phyloP scores from a whole-genome alignment of 1,284 basidiomycete genomes.

The Ganoderma meredithae region DNA sequence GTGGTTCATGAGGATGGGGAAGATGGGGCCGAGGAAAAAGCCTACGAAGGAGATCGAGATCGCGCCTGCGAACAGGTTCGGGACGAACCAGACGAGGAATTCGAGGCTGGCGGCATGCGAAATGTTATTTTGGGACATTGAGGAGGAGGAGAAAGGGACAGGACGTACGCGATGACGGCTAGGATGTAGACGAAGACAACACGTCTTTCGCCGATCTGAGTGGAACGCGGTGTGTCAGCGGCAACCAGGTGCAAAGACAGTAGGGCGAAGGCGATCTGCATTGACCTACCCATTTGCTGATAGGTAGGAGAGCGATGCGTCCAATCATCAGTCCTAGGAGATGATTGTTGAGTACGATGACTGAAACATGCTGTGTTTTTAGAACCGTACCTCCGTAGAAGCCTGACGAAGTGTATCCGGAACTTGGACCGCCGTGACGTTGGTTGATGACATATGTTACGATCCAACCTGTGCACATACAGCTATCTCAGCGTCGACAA shows the following conservation, averaged over 20 bases:
- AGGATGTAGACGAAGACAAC: conserved; percentile 48
- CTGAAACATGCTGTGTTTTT: too few relatives aligned
- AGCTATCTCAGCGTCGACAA: neutral
- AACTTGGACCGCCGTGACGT: conserved; percentile 51
- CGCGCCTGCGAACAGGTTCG: conserved; percentile 58
- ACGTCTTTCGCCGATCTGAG: conserved; percentile 49
- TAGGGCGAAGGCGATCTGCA: too few relatives aligned
- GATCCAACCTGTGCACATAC: conserved; percentile 51
- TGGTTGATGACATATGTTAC: conserved; percentile 55
- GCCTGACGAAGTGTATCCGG: conserved; percentile 57
- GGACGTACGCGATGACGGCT: conserved; percentile 43
- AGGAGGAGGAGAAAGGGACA: neutral
- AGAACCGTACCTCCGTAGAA: conserved; percentile 52
- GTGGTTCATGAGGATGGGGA: conserved; percentile 61
- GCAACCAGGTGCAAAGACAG: neutral
- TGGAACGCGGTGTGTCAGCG: neutral
- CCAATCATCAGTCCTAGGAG: conserved; percentile 49
- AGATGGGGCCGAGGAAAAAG: conserved; percentile 58
- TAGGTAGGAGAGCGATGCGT: conserved; percentile 52
- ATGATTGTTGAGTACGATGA: too few relatives aligned
- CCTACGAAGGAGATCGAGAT: conserved; percentile 62
- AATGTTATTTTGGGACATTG: neutral
- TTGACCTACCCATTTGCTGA: conserved; percentile 51
- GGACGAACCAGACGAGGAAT: conserved; percentile 64
- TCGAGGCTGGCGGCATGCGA: conserved; percentile 46